A percentile compares a stretch with the other conserved stretches of the same genome.
phyloP scores from a whole-genome alignment of 2,329 filamentous ascomycete genomes.

The Beauveria brongniartii region DNA sequence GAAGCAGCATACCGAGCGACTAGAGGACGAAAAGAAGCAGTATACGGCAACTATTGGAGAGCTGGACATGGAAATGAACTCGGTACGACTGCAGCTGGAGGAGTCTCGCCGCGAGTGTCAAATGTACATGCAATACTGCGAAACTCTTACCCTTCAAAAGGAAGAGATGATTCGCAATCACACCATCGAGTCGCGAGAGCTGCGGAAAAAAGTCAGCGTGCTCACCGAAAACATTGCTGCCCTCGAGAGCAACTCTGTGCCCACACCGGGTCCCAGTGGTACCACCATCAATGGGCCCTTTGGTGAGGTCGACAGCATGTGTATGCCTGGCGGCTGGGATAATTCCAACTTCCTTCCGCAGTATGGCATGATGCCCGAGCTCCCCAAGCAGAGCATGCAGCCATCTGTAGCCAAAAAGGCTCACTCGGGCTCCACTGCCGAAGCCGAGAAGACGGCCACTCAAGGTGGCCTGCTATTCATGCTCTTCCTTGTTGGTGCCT shows the following conservation, averaged over 20 bases:
- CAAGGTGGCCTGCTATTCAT: slow-evolving; percentile 83
- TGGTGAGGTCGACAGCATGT: slow-evolving; percentile 73
- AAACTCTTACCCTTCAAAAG: slow-evolving; percentile 74
- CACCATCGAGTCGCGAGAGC: slow-evolving; percentile 81
- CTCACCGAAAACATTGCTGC: slow-evolving; percentile 65
- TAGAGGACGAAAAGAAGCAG: slow-evolving; percentile 95
- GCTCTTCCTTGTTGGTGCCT: slow-evolving; percentile 93
- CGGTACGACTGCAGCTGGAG: slow-evolving; percentile 61
- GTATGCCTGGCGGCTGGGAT: slow-evolving; percentile 77
- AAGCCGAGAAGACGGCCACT: slow-evolving; percentile 57
- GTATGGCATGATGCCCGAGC: slow-evolving; percentile 54
- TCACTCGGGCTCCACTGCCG: slow-evolving; percentile 21
- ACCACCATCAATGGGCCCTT: slow-evolving; percentile 64
- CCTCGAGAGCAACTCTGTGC: slow-evolving; percentile 52
- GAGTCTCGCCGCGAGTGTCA: slow-evolving; percentile 67
- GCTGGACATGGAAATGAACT: slow-evolving; percentile 68
- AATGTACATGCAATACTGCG: slow-evolving; percentile 65
- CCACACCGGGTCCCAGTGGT: slow-evolving; percentile 37
- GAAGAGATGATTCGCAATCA: slow-evolving; percentile 83
- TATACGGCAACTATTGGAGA: slow-evolving; percentile 68
- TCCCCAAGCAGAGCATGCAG: slow-evolving; percentile 50
- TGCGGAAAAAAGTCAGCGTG: slow-evolving; percentile 86
- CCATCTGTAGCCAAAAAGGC: slow-evolving; percentile 46
- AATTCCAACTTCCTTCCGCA: slow-evolving; percentile 64
- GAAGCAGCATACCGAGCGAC: slow-evolving; percentile 94